Evolutionary conservation across 75 land plant genomes (phyloP).

Genomic region (Ceratopteris richardii): DNA sequence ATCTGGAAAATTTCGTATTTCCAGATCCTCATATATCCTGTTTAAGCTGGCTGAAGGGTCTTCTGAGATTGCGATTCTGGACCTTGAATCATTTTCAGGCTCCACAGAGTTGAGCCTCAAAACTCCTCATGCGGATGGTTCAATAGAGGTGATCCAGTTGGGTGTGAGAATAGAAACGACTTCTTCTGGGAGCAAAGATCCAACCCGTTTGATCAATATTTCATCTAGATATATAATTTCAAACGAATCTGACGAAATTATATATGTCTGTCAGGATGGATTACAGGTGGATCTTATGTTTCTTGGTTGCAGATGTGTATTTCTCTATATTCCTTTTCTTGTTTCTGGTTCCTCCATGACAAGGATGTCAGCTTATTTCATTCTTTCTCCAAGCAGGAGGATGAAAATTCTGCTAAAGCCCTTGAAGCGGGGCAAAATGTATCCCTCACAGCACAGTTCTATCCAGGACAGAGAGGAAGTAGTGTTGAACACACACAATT

Average conservation of each 20-base stretch:
- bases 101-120: slow-evolving; percentile 57
- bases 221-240: slow-evolving; percentile 58
- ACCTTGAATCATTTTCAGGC: slow-evolving; percentile 71
- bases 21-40: slow-evolving; percentile 53
- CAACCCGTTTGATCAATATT: slow-evolving; percentile 47
- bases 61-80: slow-evolving; percentile 37
- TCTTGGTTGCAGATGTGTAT: too few species aligned
- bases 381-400: slow-evolving; percentile 36
- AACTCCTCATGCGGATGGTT: slow-evolving; percentile 22
- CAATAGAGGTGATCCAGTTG: slow-evolving; percentile 32
- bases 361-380: neutral
- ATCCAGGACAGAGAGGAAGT: slow-evolving; percentile 23
- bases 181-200: slow-evolving; percentile 23
- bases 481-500: neutral
- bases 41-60: slow-evolving; percentile 35
- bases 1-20: too few species aligned
- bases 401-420: slow-evolving; percentile 20
- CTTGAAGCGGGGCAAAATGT: slow-evolving; percentile 35
- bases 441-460: slow-evolving; percentile 26
- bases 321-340: too few species aligned
- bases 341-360: neutral
- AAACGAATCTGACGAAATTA: slow-evolving; percentile 52
- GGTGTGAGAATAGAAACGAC: slow-evolving; percentile 50
- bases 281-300: slow-evolving; percentile 44
- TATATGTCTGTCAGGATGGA: slow-evolving; percentile 64